Percentiles rank a stretch among this genome's conserved stretches.
These are phyloP conservation scores for California macrophylla DNA, from an alignment of 441 rosid species.

Conservation along the genomic window DNA sequence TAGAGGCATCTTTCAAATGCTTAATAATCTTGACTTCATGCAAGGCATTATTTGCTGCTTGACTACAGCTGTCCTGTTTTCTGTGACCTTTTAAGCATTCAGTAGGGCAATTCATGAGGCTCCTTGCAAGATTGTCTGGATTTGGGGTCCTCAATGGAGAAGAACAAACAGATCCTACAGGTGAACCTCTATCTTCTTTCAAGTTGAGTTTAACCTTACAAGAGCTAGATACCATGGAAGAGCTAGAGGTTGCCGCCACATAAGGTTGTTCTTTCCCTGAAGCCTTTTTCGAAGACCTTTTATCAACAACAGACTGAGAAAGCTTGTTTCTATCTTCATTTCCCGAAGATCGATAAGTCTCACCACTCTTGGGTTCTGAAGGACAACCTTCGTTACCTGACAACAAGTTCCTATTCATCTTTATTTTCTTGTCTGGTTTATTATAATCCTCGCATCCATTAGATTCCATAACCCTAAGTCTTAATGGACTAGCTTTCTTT, in stretches of 20 bases:
- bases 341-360: neutral
- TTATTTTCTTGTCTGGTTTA: neutral
- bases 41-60: neutral
- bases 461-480: slow-evolving; percentile 1
- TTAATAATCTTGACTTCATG: neutral
- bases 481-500: neutral
- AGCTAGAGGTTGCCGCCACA: slow-evolving; percentile 6
- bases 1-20: neutral
- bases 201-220: slow-evolving; percentile 5
- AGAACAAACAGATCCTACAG: neutral
- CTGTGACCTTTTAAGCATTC: neutral
- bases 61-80: slow-evolving; percentile 3
- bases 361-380: neutral
- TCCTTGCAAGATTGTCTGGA: slow-evolving; percentile 5
- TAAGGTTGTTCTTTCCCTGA: slow-evolving; percentile 1
- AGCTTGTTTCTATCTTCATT: neutral
- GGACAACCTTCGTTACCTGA: neutral
- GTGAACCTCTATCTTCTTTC: slow-evolving; percentile 2
- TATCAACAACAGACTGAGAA: neutral
- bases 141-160: slow-evolving; percentile 1
- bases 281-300: neutral
- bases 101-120: neutral
- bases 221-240: slow-evolving; percentile 4
- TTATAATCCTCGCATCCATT: neutral
- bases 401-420: neutral